Conservation (phyloP, 2,329 filamentous ascomycete species). For the Exutisphaerella laricina region DNA sequence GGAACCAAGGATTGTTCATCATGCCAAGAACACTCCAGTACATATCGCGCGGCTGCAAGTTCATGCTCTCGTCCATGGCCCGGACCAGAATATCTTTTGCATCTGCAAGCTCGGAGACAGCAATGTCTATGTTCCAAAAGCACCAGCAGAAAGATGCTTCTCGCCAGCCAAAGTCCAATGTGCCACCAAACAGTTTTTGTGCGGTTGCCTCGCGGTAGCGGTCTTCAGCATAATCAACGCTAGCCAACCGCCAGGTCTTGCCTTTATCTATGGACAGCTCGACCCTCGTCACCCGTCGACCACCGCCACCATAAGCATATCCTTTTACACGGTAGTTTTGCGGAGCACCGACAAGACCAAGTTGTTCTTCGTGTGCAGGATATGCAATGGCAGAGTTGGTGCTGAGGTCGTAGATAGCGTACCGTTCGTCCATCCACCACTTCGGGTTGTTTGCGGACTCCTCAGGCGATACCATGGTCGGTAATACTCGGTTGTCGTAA, state of each 20-base stretch:
- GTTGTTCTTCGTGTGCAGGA: constrained; percentile 68
- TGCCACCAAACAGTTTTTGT: constrained; percentile 67
- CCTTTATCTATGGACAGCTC: constrained; percentile 81
- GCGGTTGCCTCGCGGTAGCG: constrained; percentile 63
- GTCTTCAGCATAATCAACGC: constrained; percentile 80
- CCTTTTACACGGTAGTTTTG: constrained; percentile 63
- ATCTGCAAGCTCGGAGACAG: constrained; percentile 54
- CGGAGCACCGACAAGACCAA: constrained; percentile 47
- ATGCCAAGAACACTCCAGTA: constrained; percentile 94
- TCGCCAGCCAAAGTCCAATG: constrained; percentile 72
- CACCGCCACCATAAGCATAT: constrained; percentile 85
- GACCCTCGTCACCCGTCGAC: constrained; percentile 73
- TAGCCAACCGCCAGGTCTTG: constrained; percentile 69
- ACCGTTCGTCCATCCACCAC: constrained; percentile 83
- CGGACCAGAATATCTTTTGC: constrained; percentile 73
- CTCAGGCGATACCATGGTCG: constrained; percentile 79
- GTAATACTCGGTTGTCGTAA: constrained; percentile 85
- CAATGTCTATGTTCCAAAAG: constrained; percentile 74
- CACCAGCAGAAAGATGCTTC: constrained; percentile 87
- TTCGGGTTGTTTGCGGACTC: constrained; percentile 66
- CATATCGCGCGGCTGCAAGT: constrained; percentile 83
- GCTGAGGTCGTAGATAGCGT: constrained; percentile 88
- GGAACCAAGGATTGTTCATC: constrained; percentile 98
- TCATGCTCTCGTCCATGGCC: constrained; percentile 86
- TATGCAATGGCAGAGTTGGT: constrained; percentile 77